Base-by-base conservation (phyloP, 176 grass and related monocot genomes). In the Avena atlantica region DNA sequence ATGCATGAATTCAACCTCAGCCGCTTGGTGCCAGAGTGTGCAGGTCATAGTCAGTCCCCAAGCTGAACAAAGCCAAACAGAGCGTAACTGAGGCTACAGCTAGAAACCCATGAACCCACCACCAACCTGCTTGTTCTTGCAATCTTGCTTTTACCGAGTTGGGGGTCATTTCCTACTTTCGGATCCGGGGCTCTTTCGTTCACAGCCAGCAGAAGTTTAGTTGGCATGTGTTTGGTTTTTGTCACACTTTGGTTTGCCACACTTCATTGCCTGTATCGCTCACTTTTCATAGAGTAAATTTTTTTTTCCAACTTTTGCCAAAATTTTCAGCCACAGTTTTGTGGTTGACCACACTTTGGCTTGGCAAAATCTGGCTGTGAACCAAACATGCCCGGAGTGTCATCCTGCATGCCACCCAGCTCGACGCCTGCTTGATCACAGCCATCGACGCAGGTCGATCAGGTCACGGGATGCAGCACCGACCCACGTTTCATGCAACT, bases 31-130 rank as follows among this genome's bases (percentile, higher is more conserved):
- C 25, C 78, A 82, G 4, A 77, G 40, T 3, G 51, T 16, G 20
- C 75, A 11, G 10, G 27, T 15, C 8, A 61, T 47, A 3, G 0
- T 82, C 25, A 13, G 17, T 74, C 7, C 13, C 25, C 51, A 86
- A 52, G 49, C 14, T 15, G n/a, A 71, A 70, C 50, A 81, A 23
- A 65, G 2, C 75, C 17, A 81, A 48, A 82, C 62, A 34, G 17
- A 69, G 58, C 10, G 17, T 55, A 69, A 70, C 23, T 16, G 37
- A 42, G 12, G 29, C 4, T 77, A 21, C 27, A 82, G 61, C 23
- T 64, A 27, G 4, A 64, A 64, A 25, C 27, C 23, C 11, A 64
- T 64, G 61, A 64, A 64, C 23, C 23, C 21, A 27, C 4, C 1
- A 0, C 13, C 3, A 64, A 64, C 23, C 21, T 12, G 23, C 0